Evolutionary conservation across 371 early-diverging fungal genomes (phyloP).

Genomic region (Thermomucor indicae-seudaticae): DNA sequence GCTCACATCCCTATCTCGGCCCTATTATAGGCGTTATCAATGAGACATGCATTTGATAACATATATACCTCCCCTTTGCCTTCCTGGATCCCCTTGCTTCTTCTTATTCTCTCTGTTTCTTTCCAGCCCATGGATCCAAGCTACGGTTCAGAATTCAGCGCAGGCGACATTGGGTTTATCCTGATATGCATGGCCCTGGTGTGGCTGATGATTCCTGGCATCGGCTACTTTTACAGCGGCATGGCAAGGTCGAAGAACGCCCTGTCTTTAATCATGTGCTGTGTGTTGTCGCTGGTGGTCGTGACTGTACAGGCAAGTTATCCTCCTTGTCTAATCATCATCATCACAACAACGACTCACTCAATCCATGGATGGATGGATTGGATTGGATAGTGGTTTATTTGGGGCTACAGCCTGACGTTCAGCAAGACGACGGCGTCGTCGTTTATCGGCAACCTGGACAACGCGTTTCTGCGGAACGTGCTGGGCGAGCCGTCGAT

Average conservation of each 20-base stretch:
- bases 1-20: no score
- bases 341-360: background rate
- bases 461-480: slow-evolving; percentile 63
- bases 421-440: slow-evolving; percentile 63
- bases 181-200: slow-evolving; percentile 71
- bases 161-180: slow-evolving; percentile 73
- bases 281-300: slow-evolving; percentile 64
- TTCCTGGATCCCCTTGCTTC: background rate
- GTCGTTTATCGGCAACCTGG: slow-evolving; percentile 77
- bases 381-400: slow-evolving; percentile 62
- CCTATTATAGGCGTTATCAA: no score
- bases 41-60: background rate
- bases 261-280: slow-evolving; percentile 67
- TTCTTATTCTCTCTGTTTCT: background rate
- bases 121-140: slow-evolving; percentile 2
- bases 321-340: background rate
- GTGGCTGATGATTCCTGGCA: slow-evolving; percentile 82
- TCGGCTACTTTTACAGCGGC: slow-evolving; percentile 90
- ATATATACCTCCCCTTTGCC: background rate
- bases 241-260: slow-evolving; percentile 84
- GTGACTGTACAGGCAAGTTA: slow-evolving; percentile 47
- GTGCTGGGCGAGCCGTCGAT: slow-evolving; percentile 54
- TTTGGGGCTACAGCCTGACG: slow-evolving; percentile 86
- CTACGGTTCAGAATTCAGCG: slow-evolving; percentile 8
- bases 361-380: background rate